Percentiles rank a stretch among this genome's conserved stretches.
Evolutionary conservation across 176 grass and related monocot species (phyloP).

Genomic region (Cenchrus fungigraminus): DNA sequence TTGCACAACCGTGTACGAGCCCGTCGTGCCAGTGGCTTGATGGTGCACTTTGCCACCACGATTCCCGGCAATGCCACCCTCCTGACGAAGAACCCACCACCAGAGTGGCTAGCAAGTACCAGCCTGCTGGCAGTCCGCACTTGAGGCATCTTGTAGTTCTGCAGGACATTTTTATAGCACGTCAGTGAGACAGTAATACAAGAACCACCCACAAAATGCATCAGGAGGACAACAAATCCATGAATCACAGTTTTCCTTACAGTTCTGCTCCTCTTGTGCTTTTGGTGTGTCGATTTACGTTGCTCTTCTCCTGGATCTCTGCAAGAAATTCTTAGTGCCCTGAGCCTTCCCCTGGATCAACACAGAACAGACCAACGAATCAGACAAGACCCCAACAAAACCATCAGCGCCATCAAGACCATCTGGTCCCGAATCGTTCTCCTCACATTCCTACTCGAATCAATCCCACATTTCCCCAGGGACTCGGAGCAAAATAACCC

Average conservation of each 20-base stretch:
- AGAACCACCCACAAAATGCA: conserved; percentile 27
- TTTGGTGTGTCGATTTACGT: neutral
- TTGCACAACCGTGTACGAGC: conserved; percentile 12
- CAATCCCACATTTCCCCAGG: neutral
- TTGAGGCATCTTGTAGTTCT: conserved; percentile 58
- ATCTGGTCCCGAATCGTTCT: neutral
- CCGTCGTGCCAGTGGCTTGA: conserved; percentile 36
- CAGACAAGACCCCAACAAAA: conserved; percentile 9
- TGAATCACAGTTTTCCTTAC: neutral
- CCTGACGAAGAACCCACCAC: conserved; percentile 61
- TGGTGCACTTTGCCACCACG: conserved; percentile 24
- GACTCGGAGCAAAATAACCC: neutral
- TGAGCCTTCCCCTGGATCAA: neutral
- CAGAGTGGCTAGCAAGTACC: conserved; percentile 32
- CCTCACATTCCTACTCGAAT: neutral
- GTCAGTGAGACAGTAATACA: neutral
- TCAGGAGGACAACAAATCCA: neutral
- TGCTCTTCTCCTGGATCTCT: neutral
- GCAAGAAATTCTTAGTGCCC: neutral
- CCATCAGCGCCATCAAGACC: neutral
- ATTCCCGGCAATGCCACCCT: conserved; percentile 46
- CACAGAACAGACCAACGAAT: neutral
- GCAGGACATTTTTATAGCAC: neutral
- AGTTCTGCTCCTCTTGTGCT: neutral
- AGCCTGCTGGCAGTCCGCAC: conserved; percentile 40